phyloP scores from a whole-genome alignment of 1,284 basidiomycete species.

The Cryptococcus sp. region DNA sequence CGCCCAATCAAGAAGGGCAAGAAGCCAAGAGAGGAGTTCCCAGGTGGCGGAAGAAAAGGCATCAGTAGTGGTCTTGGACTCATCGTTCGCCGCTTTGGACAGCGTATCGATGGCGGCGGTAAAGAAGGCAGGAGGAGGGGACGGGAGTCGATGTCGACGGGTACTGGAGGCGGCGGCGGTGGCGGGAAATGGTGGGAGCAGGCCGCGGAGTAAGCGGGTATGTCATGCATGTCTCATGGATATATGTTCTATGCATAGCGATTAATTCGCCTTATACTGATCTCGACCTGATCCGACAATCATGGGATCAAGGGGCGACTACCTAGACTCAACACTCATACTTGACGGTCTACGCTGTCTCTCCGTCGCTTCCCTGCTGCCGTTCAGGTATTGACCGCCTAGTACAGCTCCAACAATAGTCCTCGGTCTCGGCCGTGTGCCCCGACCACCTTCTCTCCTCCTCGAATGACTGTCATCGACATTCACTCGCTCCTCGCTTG shows the following conservation, averaged over 20 bases:
- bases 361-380: constrained; percentile 8
- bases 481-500: background rate
- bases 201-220: background rate
- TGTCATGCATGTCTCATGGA: background rate
- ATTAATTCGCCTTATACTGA: background rate
- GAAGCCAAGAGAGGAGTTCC: constrained; percentile 44
- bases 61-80: constrained; percentile 73
- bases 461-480: background rate
- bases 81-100: constrained; percentile 55
- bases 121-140: constrained; percentile 9
- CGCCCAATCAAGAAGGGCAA: constrained; percentile 27
- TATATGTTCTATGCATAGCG: background rate
- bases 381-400: constrained; percentile 19
- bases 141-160: background rate
- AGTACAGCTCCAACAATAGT: constrained; percentile 11
- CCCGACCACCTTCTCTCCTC: background rate
- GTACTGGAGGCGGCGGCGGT: background rate
- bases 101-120: constrained; percentile 29
- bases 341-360: constrained; percentile 6
- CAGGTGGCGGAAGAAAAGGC: constrained; percentile 65
- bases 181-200: constrained; percentile 17
- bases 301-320: background rate
- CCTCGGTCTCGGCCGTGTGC: constrained; percentile 5
- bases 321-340: constrained; percentile 1
- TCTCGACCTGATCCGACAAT: background rate